Evolutionary conservation across 192 early-diverging fungal genomes (phyloP).

Genomic region (Coemansia sp.): DNA sequence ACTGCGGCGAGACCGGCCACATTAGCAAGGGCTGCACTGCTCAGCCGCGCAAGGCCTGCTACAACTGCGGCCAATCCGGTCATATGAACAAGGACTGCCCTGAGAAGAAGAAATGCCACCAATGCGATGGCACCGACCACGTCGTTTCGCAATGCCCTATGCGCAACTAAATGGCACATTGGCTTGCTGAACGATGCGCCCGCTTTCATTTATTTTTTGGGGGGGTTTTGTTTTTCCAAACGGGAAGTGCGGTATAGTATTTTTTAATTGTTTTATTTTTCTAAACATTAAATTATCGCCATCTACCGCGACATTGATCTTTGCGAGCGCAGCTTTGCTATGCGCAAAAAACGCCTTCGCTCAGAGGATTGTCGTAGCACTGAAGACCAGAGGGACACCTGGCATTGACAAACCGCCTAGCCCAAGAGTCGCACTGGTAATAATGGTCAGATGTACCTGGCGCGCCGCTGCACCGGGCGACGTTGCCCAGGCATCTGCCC

Average conservation of each 20-base stretch:
- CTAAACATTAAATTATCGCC: neutral
- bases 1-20: conserved; percentile 39
- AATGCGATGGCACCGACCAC: conserved; percentile 54
- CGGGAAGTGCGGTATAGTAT: too few relatives aligned
- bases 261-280: too few relatives aligned
- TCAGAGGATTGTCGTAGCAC: neutral
- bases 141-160: conserved; percentile 49
- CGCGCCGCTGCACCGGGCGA: conserved; percentile 25
- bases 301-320: neutral
- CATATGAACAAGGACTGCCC: conserved; percentile 52
- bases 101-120: conserved; percentile 54
- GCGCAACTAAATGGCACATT: neutral
- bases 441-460: neutral
- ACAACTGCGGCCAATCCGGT: conserved; percentile 52
- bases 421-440: neutral
- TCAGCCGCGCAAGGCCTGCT: conserved; percentile 28
- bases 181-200: too few relatives aligned
- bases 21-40: conserved; percentile 29
- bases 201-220: too few relatives aligned
- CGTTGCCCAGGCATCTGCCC: conserved; percentile 40
- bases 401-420: neutral
- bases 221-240: too few relatives aligned
- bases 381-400: neutral
- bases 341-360: neutral
- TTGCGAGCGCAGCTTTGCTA: neutral